These are phyloP conservation scores for Carex myosuroides DNA, from an alignment of 176 grass and related monocot genomes.

Conservation along the genomic window DNA sequence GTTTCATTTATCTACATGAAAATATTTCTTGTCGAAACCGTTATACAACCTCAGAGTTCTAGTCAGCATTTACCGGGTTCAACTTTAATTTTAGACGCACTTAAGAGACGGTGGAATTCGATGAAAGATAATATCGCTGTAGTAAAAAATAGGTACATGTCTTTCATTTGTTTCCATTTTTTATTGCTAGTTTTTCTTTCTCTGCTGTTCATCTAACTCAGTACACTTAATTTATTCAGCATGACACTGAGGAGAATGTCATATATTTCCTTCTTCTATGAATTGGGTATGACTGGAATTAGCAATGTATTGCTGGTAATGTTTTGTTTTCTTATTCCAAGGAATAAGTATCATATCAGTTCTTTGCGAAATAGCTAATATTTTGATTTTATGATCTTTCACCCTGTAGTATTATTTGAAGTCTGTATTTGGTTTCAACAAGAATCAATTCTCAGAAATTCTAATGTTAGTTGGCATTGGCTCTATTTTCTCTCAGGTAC, in stretches of 20 bases:
- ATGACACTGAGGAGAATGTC: conserved; percentile 47
- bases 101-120: conserved; percentile 42
- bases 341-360: background rate
- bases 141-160: conserved; percentile 39
- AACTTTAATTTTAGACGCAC: conserved; percentile 29
- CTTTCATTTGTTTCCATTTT: background rate
- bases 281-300: conserved; percentile 84
- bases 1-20: conserved; percentile 64
- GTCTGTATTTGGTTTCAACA: conserved; percentile 75
- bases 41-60: conserved; percentile 31
- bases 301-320: conserved; percentile 63
- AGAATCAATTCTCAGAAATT: conserved; percentile 86
- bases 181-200: background rate
- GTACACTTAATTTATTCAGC: conserved; percentile 35
- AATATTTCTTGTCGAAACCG: conserved; percentile 59
- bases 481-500: conserved; percentile 79
- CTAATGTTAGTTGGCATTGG: conserved; percentile 75
- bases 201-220: background rate
- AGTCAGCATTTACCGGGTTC: conserved; percentile 28
- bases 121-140: conserved; percentile 52
- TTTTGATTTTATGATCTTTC: background rate
- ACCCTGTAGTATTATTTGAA: conserved; percentile 76
- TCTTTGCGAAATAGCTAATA: background rate
- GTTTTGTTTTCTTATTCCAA: background rate
- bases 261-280: conserved; percentile 70